Evolutionary conservation across 2,329 filamentous ascomycete genomes (phyloP).

Genomic region (Fusarium tjaetaba): DNA sequence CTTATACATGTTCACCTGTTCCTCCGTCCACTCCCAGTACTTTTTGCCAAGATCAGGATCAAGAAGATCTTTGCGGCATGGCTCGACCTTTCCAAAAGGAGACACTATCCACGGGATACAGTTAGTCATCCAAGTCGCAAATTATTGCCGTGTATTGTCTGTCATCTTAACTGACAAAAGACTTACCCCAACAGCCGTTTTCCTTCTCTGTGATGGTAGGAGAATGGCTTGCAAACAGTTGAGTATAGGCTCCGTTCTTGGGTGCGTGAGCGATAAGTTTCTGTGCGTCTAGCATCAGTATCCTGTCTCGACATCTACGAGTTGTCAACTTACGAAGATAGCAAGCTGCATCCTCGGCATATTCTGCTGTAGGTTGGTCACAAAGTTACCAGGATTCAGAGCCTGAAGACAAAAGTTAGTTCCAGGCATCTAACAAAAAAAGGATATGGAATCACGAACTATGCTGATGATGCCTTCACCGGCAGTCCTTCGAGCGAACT

Average conservation of each 20-base stretch:
- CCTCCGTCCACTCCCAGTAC: neutral
- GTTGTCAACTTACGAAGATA: neutral
- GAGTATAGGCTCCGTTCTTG: neutral
- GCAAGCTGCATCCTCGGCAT: neutral
- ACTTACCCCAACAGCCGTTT: neutral
- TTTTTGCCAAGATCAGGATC: neutral
- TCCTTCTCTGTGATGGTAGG: neutral
- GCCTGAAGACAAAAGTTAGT: neutral
- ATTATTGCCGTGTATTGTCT: no score
- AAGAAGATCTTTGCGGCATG: neutral
- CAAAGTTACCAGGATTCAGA: neutral
- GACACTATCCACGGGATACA: neutral
- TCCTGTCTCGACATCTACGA: rapidly evolving
- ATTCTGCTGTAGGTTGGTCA: neutral
- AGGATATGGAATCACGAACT: neutral
- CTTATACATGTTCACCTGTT: neutral
- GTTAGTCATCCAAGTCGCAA: neutral
- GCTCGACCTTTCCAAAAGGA: neutral
- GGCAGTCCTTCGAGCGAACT: neutral
- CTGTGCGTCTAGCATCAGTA: rapidly evolving
- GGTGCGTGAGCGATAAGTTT: neutral
- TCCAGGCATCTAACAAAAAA: rapidly evolving
- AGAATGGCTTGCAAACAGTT: neutral
- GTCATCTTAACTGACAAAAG: no score
- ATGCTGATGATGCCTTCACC: neutral